These are phyloP conservation scores for Castanea crenata DNA, from an alignment of 306 rosid genomes.

Conservation along the genomic window DNA sequence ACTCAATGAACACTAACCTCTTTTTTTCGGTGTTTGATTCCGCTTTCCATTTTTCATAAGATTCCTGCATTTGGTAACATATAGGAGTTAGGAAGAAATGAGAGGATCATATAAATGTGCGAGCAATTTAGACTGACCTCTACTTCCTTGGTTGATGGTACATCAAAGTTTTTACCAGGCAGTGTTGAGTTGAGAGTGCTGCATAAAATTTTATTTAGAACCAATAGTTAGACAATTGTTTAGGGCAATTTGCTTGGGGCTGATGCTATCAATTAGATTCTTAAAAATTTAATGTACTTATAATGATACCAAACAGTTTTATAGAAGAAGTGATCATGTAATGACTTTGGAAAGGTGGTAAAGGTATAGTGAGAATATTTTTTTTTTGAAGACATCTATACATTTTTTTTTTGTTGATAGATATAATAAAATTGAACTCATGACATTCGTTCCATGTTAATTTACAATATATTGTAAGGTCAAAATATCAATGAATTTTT, in stretches of 20 bases:
- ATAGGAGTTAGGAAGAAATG: background rate
- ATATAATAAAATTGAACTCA: too few relatives aligned
- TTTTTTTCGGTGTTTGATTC: background rate
- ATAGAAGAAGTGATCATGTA: too few relatives aligned
- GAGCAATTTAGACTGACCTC: slow-evolving; percentile 29
- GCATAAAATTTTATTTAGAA: slow-evolving; percentile 4
- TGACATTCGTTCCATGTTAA: too few relatives aligned
- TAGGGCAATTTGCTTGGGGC: background rate
- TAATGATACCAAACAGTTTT: too few relatives aligned
- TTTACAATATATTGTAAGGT: too few relatives aligned
- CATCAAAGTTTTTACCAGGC: slow-evolving; percentile 64
- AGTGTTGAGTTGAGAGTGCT: slow-evolving; percentile 53
- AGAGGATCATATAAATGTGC: slow-evolving; percentile 1
- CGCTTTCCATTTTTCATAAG: slow-evolving; percentile 3
- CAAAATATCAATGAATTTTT: too few relatives aligned
- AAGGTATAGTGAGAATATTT: too few relatives aligned
- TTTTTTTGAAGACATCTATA: too few relatives aligned
- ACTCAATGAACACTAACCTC: background rate
- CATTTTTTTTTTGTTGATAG: too few relatives aligned
- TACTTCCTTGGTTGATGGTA: slow-evolving; percentile 32
- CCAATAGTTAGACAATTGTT: background rate
- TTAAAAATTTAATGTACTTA: too few relatives aligned
- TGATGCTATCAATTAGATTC: background rate
- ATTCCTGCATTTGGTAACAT: slow-evolving; percentile 24
- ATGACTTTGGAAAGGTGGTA: too few relatives aligned